Evolutionary conservation across 2,329 filamentous ascomycete genomes (phyloP).

Genomic region (Colletotrichum sidae): DNA sequence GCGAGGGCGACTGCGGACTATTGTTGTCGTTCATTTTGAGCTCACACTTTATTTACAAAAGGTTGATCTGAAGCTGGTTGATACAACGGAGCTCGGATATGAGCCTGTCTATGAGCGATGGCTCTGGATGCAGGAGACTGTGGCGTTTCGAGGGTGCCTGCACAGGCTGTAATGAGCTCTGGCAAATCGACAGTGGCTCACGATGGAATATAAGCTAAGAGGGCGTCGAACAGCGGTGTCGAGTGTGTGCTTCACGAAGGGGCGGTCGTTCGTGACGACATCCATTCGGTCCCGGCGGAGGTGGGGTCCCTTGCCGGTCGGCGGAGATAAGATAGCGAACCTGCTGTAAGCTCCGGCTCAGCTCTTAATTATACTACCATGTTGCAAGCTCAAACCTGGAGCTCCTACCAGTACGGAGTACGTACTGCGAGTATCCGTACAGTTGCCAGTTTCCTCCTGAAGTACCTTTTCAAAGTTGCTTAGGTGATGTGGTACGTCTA

Average conservation of each 20-base stretch:
- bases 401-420: too few species aligned
- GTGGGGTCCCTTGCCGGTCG: conserved; percentile 31
- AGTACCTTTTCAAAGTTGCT: neutral
- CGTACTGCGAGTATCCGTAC: too few species aligned
- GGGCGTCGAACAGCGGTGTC: conserved; percentile 3
- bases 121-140: conserved; percentile 4
- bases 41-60: conserved; percentile 25
- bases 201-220: neutral
- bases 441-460: too few species aligned
- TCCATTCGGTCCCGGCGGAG: conserved; percentile 29
- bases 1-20: conserved; percentile 1
- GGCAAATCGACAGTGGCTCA: neutral
- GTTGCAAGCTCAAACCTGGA: conserved; percentile 4
- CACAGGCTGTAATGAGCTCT: neutral
- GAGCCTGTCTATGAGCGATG: conserved; percentile 33
- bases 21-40: conserved; percentile 21
- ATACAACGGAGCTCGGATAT: conserved; percentile 35
- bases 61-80: conserved; percentile 31
- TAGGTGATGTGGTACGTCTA: neutral
- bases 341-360: conserved; percentile 29
- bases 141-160: neutral
- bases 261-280: conserved; percentile 36
- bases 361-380: neutral
- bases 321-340: conserved; percentile 37
- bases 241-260: conserved; percentile 26